Evolutionary conservation across 192 early-diverging fungal genomes (phyloP).

Genomic region (Phlyctochytrium bullatum): DNA sequence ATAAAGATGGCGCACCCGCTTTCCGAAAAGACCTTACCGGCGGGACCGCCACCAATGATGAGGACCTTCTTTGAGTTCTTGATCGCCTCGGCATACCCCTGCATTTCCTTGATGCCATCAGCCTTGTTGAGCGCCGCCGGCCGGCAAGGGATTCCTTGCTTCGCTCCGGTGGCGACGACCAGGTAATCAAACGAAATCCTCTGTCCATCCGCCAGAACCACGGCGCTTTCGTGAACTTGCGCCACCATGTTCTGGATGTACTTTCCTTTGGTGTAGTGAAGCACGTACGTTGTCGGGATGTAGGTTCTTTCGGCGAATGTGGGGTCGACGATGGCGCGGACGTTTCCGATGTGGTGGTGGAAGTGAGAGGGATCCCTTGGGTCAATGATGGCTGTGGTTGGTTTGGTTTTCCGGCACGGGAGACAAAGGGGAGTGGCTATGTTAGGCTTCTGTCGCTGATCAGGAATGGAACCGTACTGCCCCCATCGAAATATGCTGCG

Average conservation of each 20-base stretch:
- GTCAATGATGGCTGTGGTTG: neutral
- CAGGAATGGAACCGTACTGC: too few species aligned
- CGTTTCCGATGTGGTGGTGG: slow-evolving; percentile 9
- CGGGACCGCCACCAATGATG: slow-evolving; percentile 64
- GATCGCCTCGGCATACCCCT: slow-evolving; percentile 36
- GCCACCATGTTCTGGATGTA: slow-evolving; percentile 50
- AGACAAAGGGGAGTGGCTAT: too few species aligned
- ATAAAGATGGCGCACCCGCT: too few species aligned
- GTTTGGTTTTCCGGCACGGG: too few species aligned
- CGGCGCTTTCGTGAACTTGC: slow-evolving; percentile 37
- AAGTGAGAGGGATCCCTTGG: slow-evolving; percentile 6
- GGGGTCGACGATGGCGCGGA: slow-evolving; percentile 32
- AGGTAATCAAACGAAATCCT: slow-evolving; percentile 65
- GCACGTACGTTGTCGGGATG: slow-evolving; percentile 35
- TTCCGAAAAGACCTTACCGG: neutral
- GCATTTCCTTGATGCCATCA: slow-evolving; percentile 34
- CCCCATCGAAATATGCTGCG: too few species aligned
- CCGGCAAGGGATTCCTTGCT: slow-evolving; percentile 50
- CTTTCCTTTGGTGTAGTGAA: slow-evolving; percentile 24
- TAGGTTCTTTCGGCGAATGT: slow-evolving; percentile 26
- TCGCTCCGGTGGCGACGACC: slow-evolving; percentile 64
- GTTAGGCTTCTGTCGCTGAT: too few species aligned
- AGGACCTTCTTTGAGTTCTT: slow-evolving; percentile 47
- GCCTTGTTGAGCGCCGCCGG: slow-evolving; percentile 26
- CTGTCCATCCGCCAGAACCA: slow-evolving; percentile 48